A percentile compares a stretch with the other conserved stretches of the same genome.
Conservation (phyloP, 306 rosid genomes). For the Sicyos edulis region DNA sequence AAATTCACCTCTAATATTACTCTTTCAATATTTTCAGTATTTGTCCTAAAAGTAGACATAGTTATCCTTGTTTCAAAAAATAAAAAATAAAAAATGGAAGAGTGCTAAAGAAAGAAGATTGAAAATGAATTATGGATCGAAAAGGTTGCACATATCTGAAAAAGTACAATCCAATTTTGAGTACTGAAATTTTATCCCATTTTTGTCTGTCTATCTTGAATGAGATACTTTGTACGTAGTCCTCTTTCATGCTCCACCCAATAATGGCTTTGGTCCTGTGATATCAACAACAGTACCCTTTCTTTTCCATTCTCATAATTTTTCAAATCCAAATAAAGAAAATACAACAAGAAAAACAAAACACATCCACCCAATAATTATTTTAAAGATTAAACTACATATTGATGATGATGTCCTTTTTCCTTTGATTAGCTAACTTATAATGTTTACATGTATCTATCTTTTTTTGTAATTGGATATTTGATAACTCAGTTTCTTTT, state of each 20-base stretch:
- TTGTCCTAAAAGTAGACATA: too few species aligned
- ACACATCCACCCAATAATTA: neutral
- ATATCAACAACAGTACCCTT: neutral
- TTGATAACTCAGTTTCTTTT: too few species aligned
- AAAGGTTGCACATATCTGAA: neutral
- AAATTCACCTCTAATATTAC: too few species aligned
- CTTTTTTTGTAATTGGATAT: too few species aligned
- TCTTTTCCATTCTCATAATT: neutral
- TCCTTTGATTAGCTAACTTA: too few species aligned
- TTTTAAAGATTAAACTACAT: neutral
- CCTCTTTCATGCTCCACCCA: neutral
- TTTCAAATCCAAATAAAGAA: neutral
- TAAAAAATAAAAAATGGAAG: too few species aligned
- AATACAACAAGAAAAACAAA: neutral
- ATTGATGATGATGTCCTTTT: too few species aligned
- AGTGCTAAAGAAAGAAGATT: neutral
- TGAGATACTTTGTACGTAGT: constrained; percentile 21
- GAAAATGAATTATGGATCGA: neutral
- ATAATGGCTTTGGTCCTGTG: neutral
- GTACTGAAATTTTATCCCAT: constrained; percentile 11
- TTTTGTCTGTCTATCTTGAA: constrained; percentile 6
- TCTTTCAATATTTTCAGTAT: too few species aligned
- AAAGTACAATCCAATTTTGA: constrained; percentile 7
- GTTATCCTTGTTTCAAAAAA: too few species aligned
- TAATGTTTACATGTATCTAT: too few species aligned